Base-by-base conservation (phyloP, 345 rosid species). In the Noccaea bulbosa region DNA sequence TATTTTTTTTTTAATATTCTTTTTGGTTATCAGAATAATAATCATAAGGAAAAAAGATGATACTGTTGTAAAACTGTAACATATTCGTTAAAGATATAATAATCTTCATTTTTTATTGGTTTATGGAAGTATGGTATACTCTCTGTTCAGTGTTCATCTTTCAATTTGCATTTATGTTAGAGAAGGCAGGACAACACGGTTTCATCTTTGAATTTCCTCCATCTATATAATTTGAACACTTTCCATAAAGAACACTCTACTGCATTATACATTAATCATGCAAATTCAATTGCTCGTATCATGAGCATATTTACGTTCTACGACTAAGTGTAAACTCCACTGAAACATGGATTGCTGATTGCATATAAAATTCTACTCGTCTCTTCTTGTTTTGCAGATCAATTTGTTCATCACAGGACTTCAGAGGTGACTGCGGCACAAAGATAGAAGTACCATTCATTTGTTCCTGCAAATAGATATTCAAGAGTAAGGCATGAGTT, bases 1-100 rank as follows among this genome's bases (percentile, higher is more conserved):
- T 55, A 55, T 69, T 75, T 47, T 11, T 69, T 75, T n/a, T n/a
- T 46, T 11, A 11, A 37, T 38, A 69, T 61, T 67, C 38, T 60
- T 69, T 73, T 75, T 33, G 74, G 52, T 62, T 30, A 69, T 69
- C 66, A 69, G 54, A 69, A 63, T 75, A 47, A 63, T 69, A 69
- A 62, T 53, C 66, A 39, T 9, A 52, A 49, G 5, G 10, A 24
- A 38, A 52, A 35, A 62, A 60, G 37, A 32, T 39, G 51, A 44
- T 38, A 46, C 40, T 52, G 43, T 16, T 75, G 79, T 69, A 75
- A 75, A 22, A 62, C 39, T 22, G 63, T 20, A 37, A 12, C 59
- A 53, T 52, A 69, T 55, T 47, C 56, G 38, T 69, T 46, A 55
- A 47, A 62, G 59, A 62, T 62, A 69, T 55, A n/a, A 45, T 15